Percentiles rank a stretch among this genome's conserved stretches.
These are phyloP conservation scores for Paecilomyces sp. DNA, from an alignment of 2,329 filamentous ascomycete genomes.

Conservation along the genomic window DNA sequence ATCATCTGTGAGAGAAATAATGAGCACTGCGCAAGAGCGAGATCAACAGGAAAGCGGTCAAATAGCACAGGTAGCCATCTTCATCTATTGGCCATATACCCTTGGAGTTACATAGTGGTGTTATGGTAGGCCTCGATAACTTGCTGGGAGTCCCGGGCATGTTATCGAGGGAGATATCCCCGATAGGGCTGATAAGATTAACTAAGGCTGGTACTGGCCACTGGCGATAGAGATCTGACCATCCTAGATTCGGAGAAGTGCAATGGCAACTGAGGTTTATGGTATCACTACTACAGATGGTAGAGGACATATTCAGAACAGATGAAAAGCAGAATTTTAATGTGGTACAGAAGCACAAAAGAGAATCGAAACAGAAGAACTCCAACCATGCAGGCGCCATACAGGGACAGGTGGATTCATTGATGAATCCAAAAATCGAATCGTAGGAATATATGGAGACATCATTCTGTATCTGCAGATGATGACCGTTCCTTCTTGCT, in stretches of 20 bases:
- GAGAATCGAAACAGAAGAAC: constrained; percentile 13
- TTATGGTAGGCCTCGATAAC: too few species aligned
- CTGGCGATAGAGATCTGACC: neutral
- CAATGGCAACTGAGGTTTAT: neutral
- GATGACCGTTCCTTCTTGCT: constrained; percentile 25
- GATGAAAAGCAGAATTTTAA: neutral
- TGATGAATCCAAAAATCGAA: neutral
- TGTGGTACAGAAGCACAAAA: neutral
- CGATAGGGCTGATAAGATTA: too few species aligned
- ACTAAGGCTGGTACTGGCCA: too few species aligned
- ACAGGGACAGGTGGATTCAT: constrained; percentile 1
- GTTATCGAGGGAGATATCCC: too few species aligned
- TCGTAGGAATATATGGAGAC: constrained; percentile 8
- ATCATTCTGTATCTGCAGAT: constrained; percentile 17
- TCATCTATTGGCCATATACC: too few species aligned
- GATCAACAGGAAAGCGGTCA: too few species aligned
- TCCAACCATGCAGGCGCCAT: constrained; percentile 31
- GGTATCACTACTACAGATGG: neutral
- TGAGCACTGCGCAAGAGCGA: too few species aligned
- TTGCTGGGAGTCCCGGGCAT: too few species aligned
- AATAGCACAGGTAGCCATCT: too few species aligned
- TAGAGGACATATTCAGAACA: neutral
- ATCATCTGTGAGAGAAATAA: too few species aligned
- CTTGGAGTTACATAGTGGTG: too few species aligned
- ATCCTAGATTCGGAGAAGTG: neutral